A percentile compares a stretch with the other conserved stretches of the same genome.
phyloP scores from a whole-genome alignment of 1,284 basidiomycete genomes.

The Microbotryum lychnidis-dioicae region DNA sequence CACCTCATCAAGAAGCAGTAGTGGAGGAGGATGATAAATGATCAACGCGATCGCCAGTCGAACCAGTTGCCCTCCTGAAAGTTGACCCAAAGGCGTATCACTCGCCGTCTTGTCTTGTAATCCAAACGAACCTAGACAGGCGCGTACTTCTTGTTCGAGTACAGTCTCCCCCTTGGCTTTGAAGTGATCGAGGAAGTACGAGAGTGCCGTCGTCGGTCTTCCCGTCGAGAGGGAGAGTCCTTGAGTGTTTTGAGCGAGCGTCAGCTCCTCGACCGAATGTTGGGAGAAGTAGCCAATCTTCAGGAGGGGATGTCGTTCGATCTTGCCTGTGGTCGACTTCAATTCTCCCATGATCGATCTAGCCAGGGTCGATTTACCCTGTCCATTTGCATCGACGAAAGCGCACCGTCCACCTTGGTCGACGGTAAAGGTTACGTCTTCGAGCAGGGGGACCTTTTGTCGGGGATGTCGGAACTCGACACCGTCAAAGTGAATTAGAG shows the following conservation, averaged over 20 bases:
- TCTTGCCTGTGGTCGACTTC: conserved; percentile 49
- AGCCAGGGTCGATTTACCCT: conserved; percentile 52
- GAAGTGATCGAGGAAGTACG: conserved; percentile 40
- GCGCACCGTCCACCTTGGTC: conserved; percentile 52
- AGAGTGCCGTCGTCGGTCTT: conserved; percentile 40
- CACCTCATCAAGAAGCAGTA: conserved; percentile 57
- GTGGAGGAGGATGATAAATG: conserved; percentile 48
- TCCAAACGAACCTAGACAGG: conserved; percentile 49
- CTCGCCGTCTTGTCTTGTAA: conserved; percentile 47
- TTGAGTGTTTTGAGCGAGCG: conserved; percentile 46
- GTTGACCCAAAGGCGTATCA: conserved; percentile 44
- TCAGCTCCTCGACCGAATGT: conserved; percentile 40
- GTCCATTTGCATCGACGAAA: conserved; percentile 52
- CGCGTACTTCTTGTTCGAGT: conserved; percentile 46
- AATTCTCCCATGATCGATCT: conserved; percentile 51
- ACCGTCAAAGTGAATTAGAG: conserved; percentile 49
- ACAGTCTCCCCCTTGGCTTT: conserved; percentile 38
- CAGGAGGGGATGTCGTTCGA: conserved; percentile 53
- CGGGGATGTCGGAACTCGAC: conserved; percentile 47
- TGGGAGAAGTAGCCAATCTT: conserved; percentile 49
- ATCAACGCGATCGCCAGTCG: conserved; percentile 48
- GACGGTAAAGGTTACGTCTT: conserved; percentile 52
- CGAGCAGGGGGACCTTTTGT: conserved; percentile 43
- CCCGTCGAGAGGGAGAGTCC: conserved; percentile 1
- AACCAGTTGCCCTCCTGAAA: conserved; percentile 55